Evolutionary conservation across 345 rosid species (phyloP).

Genomic region (Geranium brycei): DNA sequence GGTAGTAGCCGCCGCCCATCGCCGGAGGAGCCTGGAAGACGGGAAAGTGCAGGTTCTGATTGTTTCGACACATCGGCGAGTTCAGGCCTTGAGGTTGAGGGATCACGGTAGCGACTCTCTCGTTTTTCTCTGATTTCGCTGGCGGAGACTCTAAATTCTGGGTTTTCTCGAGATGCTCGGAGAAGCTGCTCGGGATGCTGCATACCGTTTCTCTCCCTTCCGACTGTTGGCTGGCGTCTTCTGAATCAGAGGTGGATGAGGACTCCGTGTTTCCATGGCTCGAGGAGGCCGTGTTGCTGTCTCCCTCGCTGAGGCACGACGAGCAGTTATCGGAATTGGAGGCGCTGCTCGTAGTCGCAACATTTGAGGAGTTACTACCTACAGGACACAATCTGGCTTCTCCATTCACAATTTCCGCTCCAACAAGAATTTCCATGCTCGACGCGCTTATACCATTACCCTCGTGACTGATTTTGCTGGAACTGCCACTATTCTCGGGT

Average conservation of each 20-base stretch:
- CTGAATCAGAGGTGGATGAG: conserved; percentile 77
- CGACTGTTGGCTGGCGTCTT: conserved; percentile 55
- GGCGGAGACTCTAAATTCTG: conserved; percentile 22
- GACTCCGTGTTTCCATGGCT: conserved; percentile 55
- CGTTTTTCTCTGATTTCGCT: conserved; percentile 21
- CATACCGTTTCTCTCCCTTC: conserved; percentile 38
- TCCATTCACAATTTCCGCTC: conserved; percentile 20
- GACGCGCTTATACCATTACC: conserved; percentile 14
- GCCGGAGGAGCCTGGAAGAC: conserved; percentile 55
- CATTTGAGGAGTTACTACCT: conserved; percentile 11
- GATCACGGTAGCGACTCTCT: conserved; percentile 10
- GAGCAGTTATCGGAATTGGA: conserved; percentile 77
- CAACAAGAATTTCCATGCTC: conserved; percentile 15
- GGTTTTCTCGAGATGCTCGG: conserved; percentile 26
- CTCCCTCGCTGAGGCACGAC: conserved; percentile 79
- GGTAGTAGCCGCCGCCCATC: conserved; percentile 47
- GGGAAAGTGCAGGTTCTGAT: conserved; percentile 44
- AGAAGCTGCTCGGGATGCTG: conserved; percentile 21
- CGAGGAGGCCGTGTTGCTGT: conserved; percentile 57
- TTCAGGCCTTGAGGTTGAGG: conserved; percentile 36
- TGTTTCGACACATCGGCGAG: conserved; percentile 28
- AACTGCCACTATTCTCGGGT: conserved; percentile 21
- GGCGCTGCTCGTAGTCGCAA: conserved; percentile 16
- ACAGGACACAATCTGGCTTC: conserved; percentile 22
- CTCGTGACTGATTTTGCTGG: conserved; percentile 22